Evolutionary conservation across 2,329 filamentous ascomycete genomes (phyloP), one percentile per base, ranked within the genome.

Genomic region (Phialemoniopsis sp.): DNA sequence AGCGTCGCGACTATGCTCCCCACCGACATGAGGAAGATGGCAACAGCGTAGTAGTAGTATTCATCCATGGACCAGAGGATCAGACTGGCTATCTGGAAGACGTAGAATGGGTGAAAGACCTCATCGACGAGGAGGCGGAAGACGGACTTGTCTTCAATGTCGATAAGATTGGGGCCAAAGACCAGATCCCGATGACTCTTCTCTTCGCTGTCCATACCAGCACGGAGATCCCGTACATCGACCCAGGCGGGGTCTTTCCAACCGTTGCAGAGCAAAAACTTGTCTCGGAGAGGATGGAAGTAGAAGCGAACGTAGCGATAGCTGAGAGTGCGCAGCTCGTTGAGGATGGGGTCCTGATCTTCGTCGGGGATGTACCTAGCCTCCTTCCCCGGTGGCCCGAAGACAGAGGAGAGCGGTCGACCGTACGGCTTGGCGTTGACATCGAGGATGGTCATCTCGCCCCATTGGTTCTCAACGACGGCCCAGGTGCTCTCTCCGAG

Each of bases 241-340:
- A 78, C 87, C 93, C 93, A 98, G 17, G 77, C 68, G 0, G 91
- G 89, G 54, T 98, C 93, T 60, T 94, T 95, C 93, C 93, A 98
- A 26, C 87, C 88, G 53, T 82, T 90, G 42, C 84, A 87, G 4
- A 94, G 73, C 19, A 90, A 68, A 50, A 97, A 97, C 61, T 85
- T 93, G 63, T 96, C 93, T 53, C 87, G 86, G 12, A 88, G 57
- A 1, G 91, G 89, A 54, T 98, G 88, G 57, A 87, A 97, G 57
- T 85, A 91, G 53, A 98, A 89, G 36, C 89, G 85, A 46, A 98
- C 85, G 57, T 98, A 97, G 48, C 93, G 84, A 62, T 97, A 98
- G 55, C 95, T 88, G 41, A 98, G 68, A 38, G 82, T 85, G 18
- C 85, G 81, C 14, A 98, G 72, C 43, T 84, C 70, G 13, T 78